phyloP scores from a whole-genome alignment of 306 rosid genomes.

The Fragaria nilgerrensis region DNA sequence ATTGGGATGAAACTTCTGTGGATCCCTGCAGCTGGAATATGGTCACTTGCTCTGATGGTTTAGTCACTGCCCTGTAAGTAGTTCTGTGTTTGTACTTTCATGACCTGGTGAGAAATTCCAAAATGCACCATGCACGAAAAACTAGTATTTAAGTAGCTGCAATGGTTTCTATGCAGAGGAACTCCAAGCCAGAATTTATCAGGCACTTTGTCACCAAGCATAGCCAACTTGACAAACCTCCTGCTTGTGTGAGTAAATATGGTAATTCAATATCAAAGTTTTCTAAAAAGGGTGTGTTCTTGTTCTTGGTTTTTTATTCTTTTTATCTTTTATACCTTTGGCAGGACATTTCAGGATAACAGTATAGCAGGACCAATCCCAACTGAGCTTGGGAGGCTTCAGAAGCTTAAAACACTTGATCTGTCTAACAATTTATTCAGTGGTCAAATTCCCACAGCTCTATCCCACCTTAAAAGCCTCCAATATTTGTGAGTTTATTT shows the following conservation, averaged over 20 bases:
- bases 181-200: constrained; percentile 80
- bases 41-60: constrained; percentile 81
- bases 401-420: constrained; percentile 74
- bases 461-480: constrained; percentile 62
- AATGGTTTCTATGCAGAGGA: constrained; percentile 51
- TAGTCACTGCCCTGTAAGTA: constrained; percentile 67
- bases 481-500: constrained; percentile 64
- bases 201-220: constrained; percentile 79
- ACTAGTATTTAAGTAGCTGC: not conserved
- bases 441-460: constrained; percentile 68
- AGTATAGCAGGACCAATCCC: constrained; percentile 82
- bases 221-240: constrained; percentile 78
- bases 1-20: constrained; percentile 80
- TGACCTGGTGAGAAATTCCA: not conserved
- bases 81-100: not conserved
- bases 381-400: constrained; percentile 68
- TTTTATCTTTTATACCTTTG: constrained; percentile 9
- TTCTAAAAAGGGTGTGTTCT: not conserved
- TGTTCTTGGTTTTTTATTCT: not conserved
- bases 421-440: constrained; percentile 78
- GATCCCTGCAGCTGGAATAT: constrained; percentile 93
- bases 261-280: not conserved
- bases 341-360: constrained; percentile 76
- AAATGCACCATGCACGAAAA: constrained; percentile 7
- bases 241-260: constrained; percentile 59